Evolutionary conservation across 805 yeast species (phyloP), one percentile per base, ranked within the genome.

Genomic region (Limtongia smithiae): DNA sequence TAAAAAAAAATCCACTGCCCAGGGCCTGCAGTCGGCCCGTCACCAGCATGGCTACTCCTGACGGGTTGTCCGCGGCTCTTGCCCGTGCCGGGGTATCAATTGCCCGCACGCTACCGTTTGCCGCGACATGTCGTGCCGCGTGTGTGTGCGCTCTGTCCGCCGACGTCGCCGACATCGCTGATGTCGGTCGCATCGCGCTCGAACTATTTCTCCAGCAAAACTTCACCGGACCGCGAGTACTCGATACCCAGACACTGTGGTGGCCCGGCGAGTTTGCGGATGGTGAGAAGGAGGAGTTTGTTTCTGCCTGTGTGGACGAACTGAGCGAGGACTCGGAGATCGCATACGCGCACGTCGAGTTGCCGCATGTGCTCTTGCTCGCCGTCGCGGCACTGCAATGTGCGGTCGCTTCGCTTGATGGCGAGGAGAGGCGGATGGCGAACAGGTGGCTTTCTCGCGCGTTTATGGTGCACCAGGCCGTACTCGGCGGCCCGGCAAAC

Each of bases 121-220:
- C n/a, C n/a, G n/a, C n/a, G n/a, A n/a, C n/a, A n/a, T n/a, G n/a
- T n/a, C n/a, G n/a, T n/a, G n/a, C n/a, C n/a, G n/a, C n/a, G n/a
- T n/a, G n/a, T n/a, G n/a, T n/a, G n/a, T n/a, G n/a, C n/a, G n/a
- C n/a, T n/a, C n/a, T n/a, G n/a, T n/a, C n/a, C 28, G 28, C 28
- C 9, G 9, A 25, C 28, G 28, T 7, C 28, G 9, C 6, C 28
- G 28, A 25, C 28, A 30, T 37, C 15, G 18, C 25, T 21, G 22
- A n/a, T 7, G 15, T 48, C 18, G 51, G 42, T 15, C 31, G 35
- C 7, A 24, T 83, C 1, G 67, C 80, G 2, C 68, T 87, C 22
- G 89, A 88, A 62, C 63, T 77, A 1, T 90, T 84, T 62, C 69
- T 85, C 14, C 94, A 87, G 64, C 67, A 76, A 43, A 90, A 90